Conservation (phyloP, 352 stramenopile species). For the Globisporangium splendens region DNA sequence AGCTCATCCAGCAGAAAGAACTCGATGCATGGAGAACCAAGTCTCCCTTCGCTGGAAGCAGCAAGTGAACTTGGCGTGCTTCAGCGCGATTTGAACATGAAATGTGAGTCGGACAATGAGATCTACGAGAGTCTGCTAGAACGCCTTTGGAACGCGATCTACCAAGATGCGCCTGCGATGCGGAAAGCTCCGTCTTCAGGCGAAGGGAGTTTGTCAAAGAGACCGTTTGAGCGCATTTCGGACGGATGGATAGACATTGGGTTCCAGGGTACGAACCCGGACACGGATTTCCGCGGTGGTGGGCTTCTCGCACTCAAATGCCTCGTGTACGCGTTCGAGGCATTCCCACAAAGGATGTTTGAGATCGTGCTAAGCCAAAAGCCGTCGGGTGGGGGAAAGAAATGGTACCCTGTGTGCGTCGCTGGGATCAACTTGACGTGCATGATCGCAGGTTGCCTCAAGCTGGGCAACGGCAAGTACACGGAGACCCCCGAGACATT, state of each 20-base stretch:
- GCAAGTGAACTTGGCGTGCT: constrained; percentile 42
- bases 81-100: constrained; percentile 59
- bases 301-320: constrained; percentile 80
- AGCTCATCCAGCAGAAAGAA: constrained; percentile 6
- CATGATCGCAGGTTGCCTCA: constrained; percentile 62
- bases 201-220: constrained; percentile 4
- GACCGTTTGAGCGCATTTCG: constrained; percentile 34
- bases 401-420: constrained; percentile 81
- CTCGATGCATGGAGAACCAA: neutral
- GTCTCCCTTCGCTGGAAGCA: constrained; percentile 33
- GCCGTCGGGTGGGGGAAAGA: constrained; percentile 30
- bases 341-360: constrained; percentile 68
- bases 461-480: constrained; percentile 66
- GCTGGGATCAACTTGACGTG: constrained; percentile 85
- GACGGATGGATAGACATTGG: constrained; percentile 73
- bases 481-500: constrained; percentile 31
- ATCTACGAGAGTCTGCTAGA: constrained; percentile 62
- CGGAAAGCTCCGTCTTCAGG: neutral
- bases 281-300: constrained; percentile 84
- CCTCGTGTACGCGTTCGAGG: constrained; percentile 78
- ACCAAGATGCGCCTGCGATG: constrained; percentile 23
- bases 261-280: constrained; percentile 74
- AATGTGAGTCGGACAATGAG: constrained; percentile 54
- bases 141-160: constrained; percentile 62
- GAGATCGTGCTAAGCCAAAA: constrained; percentile 48